phyloP scores from a whole-genome alignment of 2,329 filamentous ascomycete genomes.

The Dactylellina leptospora region DNA sequence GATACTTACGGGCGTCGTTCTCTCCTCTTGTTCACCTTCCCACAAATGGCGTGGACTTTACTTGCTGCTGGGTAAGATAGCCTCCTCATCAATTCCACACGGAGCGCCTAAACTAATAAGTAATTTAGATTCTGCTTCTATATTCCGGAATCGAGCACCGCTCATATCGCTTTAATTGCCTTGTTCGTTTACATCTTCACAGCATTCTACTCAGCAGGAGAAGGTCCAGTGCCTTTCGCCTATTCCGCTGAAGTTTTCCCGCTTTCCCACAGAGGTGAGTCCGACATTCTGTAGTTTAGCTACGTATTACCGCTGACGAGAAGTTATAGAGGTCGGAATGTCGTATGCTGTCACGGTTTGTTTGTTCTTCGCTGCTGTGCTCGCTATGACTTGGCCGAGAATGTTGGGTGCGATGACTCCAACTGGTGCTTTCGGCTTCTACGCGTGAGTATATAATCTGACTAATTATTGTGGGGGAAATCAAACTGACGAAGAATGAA shows the following conservation, averaged over 20 bases:
- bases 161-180: constrained; percentile 67
- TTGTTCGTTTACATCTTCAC: constrained; percentile 73
- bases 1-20: constrained; percentile 73
- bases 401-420: constrained; percentile 64
- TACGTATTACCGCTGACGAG: constrained; percentile 15
- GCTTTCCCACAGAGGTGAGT: constrained; percentile 69
- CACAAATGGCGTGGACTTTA: constrained; percentile 74
- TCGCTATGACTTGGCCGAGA: constrained; percentile 71
- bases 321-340: constrained; percentile 68
- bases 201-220: constrained; percentile 71
- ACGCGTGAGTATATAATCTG: constrained; percentile 59
- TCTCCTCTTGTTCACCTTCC: constrained; percentile 72
- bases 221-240: constrained; percentile 74
- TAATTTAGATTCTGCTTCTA: constrained; percentile 47
- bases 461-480: no score
- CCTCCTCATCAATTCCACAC: no score
- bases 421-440: constrained; percentile 67
- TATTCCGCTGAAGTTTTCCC: constrained; percentile 77
- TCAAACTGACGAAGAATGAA: no score
- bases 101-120: constrained; percentile 20
- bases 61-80: constrained; percentile 66
- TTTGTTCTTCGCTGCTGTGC: constrained; percentile 66
- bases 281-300: background rate
- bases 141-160: constrained; percentile 58
- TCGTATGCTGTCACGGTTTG: constrained; percentile 68